Percentiles rank a stretch among this genome's conserved stretches.
These are phyloP conservation scores for Chaetothyriales sp. DNA, from an alignment of 2,329 filamentous ascomycete genomes.

Conservation along the genomic window DNA sequence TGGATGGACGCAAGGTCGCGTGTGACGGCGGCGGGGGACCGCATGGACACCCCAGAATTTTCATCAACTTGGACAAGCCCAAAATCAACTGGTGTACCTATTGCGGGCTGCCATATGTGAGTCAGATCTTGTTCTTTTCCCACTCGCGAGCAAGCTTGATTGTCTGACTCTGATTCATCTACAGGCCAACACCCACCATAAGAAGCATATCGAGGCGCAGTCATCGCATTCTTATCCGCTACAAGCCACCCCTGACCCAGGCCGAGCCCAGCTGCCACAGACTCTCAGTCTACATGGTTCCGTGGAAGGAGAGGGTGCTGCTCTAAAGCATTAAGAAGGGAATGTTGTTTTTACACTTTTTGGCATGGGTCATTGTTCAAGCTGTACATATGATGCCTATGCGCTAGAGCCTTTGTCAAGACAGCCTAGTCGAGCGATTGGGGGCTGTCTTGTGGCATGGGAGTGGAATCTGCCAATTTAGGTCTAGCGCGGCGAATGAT, in stretches of 20 bases:
- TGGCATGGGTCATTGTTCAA: neutral
- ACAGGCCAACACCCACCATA: slow-evolving; percentile 81
- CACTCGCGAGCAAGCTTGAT: neutral
- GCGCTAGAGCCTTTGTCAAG: neutral
- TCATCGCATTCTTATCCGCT: slow-evolving; percentile 72
- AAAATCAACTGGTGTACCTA: slow-evolving; percentile 84
- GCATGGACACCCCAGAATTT: slow-evolving; percentile 79
- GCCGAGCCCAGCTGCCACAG: slow-evolving; percentile 43
- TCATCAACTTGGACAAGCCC: slow-evolving; percentile 96
- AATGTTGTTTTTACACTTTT: neutral
- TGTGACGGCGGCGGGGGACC: slow-evolving; percentile 90
- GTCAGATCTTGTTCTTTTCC: slow-evolving; percentile 23
- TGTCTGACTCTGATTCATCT: slow-evolving; percentile 2
- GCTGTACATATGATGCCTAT: neutral
- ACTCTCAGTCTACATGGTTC: slow-evolving; percentile 13
- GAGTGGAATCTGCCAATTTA: neutral
- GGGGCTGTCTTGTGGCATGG: neutral
- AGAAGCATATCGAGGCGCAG: slow-evolving; percentile 67
- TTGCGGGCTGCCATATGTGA: slow-evolving; percentile 83
- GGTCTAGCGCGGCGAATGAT: neutral
- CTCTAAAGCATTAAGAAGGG: slow-evolving; percentile 11
- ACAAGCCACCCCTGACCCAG: slow-evolving; percentile 42
- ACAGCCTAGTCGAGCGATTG: neutral
- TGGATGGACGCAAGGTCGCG: slow-evolving; percentile 60
- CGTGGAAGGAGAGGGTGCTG: slow-evolving; percentile 14